These are phyloP conservation scores for Fraxinus angustifolia DNA, from an alignment of 305 asterid genomes.

Conservation along the genomic window DNA sequence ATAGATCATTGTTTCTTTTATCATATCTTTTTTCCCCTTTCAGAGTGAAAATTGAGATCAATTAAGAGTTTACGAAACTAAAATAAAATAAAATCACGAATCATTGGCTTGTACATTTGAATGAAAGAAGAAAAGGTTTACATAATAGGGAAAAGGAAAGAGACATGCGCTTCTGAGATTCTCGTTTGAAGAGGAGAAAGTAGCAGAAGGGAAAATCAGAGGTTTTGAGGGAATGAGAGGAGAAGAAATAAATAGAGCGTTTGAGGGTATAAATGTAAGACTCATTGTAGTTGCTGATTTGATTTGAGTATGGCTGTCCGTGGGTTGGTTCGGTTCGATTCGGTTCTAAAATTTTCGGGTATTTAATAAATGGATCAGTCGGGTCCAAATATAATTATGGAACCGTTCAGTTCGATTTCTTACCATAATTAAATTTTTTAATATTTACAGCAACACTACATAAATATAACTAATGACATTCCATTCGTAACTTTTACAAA, in stretches of 20 bases:
- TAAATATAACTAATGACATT: no score
- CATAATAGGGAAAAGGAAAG: slow-evolving; percentile 1
- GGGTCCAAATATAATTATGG: no score
- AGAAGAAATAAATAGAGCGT: not conserved
- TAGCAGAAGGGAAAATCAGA: not conserved
- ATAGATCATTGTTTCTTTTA: not conserved
- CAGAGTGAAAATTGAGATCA: not conserved
- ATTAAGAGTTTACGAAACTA: not conserved
- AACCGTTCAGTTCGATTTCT: no score
- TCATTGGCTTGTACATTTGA: not conserved
- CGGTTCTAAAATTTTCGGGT: no score
- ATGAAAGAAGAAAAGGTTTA: not conserved
- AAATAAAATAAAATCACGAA: not conserved
- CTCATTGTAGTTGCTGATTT: slow-evolving; percentile 26
- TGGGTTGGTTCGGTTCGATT: no score
- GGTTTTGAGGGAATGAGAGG: not conserved
- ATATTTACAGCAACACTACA: no score
- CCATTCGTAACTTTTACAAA: no score
- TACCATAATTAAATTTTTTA: no score
- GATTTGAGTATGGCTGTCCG: not conserved
- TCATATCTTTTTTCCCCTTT: not conserved
- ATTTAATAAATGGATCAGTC: no score
- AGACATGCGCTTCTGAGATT: slow-evolving; percentile 26
- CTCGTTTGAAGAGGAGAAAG: slow-evolving; percentile 9
- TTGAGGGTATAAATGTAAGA: slow-evolving; percentile 24